Conservation (phyloP, 1,284 basidiomycete species). For the Austroboletus novae-zelandiae region DNA sequence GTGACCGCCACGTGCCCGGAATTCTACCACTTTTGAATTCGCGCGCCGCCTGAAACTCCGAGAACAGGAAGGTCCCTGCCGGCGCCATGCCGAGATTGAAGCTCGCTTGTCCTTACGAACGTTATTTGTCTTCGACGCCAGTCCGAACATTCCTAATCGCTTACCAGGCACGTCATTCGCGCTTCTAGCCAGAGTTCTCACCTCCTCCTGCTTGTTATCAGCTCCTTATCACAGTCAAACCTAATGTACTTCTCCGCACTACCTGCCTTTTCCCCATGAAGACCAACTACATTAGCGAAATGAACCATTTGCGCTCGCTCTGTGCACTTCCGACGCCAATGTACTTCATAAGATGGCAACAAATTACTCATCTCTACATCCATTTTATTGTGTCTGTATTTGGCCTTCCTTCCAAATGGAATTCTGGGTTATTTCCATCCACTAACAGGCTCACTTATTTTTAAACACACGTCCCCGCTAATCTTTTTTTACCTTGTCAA, state of each 20-base stretch:
- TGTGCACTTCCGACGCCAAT: constrained; percentile 14
- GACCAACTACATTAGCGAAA: constrained; percentile 23
- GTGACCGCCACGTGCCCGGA: constrained; percentile 22
- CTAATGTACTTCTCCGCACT: constrained; percentile 26
- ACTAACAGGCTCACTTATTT: background rate
- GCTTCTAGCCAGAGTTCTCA: background rate
- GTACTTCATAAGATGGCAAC: constrained; percentile 24
- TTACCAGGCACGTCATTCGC: background rate
- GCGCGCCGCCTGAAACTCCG: constrained; percentile 12
- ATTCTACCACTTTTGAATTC: constrained; percentile 8
- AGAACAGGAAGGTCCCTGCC: constrained; percentile 13
- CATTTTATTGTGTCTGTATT: constrained; percentile 7
- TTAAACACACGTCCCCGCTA: background rate
- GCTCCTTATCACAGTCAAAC: constrained; percentile 26
- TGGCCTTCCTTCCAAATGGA: background rate
- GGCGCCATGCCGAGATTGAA: constrained; percentile 5
- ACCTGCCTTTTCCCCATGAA: constrained; percentile 13
- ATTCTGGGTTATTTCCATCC: background rate
- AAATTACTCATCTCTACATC: constrained; percentile 21
- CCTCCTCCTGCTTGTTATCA: constrained; percentile 15
- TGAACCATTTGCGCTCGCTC: constrained; percentile 20
- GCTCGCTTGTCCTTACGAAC: background rate
- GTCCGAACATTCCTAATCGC: background rate
- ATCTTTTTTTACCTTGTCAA: background rate
- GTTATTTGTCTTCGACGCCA: background rate